phyloP scores from a whole-genome alignment of 768 basidiomycete species.

The Podaxis pistillaris region DNA sequence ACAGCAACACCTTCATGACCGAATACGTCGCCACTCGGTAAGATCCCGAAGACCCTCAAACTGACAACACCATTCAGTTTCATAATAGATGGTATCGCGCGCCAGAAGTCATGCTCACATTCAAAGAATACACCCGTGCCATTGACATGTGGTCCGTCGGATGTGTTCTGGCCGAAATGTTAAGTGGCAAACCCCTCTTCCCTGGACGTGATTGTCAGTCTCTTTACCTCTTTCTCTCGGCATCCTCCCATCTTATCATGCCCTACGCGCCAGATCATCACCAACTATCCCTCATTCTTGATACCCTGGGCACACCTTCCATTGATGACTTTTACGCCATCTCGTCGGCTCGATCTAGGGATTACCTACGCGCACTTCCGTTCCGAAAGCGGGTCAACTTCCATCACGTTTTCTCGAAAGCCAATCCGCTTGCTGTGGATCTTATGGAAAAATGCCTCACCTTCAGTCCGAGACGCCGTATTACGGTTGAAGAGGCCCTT shows the following conservation, averaged over 20 bases:
- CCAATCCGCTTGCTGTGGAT: constrained; percentile 72
- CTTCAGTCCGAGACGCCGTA: constrained; percentile 83
- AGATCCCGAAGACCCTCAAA: neutral
- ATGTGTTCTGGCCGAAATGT: constrained; percentile 88
- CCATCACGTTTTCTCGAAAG: constrained; percentile 65
- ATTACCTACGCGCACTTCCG: constrained; percentile 86
- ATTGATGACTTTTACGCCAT: constrained; percentile 96
- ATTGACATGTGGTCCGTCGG: constrained; percentile 89
- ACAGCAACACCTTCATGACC: constrained; percentile 80
- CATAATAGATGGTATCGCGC: constrained; percentile 89
- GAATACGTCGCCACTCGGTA: constrained; percentile 96
- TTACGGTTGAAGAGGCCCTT: constrained; percentile 85
- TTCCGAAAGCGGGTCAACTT: constrained; percentile 82
- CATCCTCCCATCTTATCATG: constrained; percentile 8
- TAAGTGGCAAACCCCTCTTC: constrained; percentile 88
- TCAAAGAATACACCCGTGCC: constrained; percentile 90
- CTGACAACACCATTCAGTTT: neutral
- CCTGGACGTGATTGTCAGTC: constrained; percentile 88
- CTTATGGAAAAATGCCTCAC: constrained; percentile 79
- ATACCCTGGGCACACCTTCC: constrained; percentile 87
- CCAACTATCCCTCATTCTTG: constrained; percentile 89
- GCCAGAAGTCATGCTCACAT: constrained; percentile 97
- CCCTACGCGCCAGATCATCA: constrained; percentile 67
- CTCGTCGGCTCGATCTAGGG: constrained; percentile 71
- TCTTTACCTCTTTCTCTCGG: constrained; percentile 17